Evolutionary conservation across 2,329 filamentous ascomycete genomes (phyloP).

Genomic region (Xylariales sp.): DNA sequence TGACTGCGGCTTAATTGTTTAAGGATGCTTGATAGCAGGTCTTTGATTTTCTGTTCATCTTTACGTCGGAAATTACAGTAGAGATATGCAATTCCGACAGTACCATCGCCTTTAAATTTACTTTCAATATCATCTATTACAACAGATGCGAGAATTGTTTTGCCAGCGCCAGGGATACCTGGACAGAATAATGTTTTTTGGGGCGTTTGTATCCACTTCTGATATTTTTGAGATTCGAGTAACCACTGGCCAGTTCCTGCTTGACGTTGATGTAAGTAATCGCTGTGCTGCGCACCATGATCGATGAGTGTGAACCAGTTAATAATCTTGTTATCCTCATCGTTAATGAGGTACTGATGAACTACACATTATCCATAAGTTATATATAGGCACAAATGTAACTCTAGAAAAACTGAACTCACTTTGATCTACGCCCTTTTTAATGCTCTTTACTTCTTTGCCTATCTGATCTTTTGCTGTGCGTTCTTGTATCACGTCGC

Average conservation of each 20-base stretch:
- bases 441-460: no score
- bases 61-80: slow-evolving; percentile 38
- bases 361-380: no score
- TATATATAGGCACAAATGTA: no score
- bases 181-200: slow-evolving; percentile 37
- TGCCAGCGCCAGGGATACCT: slow-evolving; percentile 44
- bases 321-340: slow-evolving; percentile 14
- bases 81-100: slow-evolving; percentile 35
- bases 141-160: slow-evolving; percentile 39
- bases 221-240: slow-evolving; percentile 9
- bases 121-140: slow-evolving; percentile 33
- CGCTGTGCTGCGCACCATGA: slow-evolving; percentile 32
- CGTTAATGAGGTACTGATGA: no score
- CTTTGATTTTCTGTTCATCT: slow-evolving; percentile 27
- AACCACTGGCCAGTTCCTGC: slow-evolving; percentile 10
- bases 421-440: neutral
- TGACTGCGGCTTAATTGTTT: slow-evolving; percentile 28
- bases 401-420: neutral
- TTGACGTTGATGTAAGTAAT: slow-evolving; percentile 23
- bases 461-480: slow-evolving; percentile 1
- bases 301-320: slow-evolving; percentile 34
- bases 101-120: slow-evolving; percentile 13
- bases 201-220: slow-evolving; percentile 6
- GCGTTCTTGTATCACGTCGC: neutral
- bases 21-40: slow-evolving; percentile 28